Base-by-base conservation (phyloP, 139 green algal genomes). In the Tetraselmis chui region DNA sequence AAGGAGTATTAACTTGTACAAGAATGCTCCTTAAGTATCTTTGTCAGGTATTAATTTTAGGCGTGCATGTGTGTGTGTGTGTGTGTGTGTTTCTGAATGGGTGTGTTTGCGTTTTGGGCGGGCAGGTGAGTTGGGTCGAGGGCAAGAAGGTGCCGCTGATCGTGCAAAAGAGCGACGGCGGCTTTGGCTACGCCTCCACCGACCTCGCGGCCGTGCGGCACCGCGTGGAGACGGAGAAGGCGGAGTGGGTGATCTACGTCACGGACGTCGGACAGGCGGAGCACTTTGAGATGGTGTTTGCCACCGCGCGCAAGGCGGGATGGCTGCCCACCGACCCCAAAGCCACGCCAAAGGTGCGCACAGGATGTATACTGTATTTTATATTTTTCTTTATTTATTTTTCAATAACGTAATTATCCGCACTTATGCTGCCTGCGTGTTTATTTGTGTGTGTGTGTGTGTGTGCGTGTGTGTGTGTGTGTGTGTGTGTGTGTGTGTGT, bases 201-300 rank as follows among this genome's bases (percentile, higher is more conserved):
- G 96, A 99, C 88, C 93, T 99, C 90, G 93, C 94, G 0, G 91
- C 91, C 2, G 77, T 98, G 23, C 88, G 89, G 82, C 95, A 99
- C 77, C 90, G 96, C 30, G 29, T 98, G 0, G 78, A 89, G 0
- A 83, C 92, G 29, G 97, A 99, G 91, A 95, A 96, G 84, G 96
- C 93, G 0, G 94, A 99, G 81, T 98, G 95, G 94, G 89, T 99
- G 45, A 92, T 99, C 32, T 99, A 99, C 82, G 94, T 99, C 2
- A 99, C 95, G 5, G 96, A 99, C 84, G 87, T 91, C 24, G 96
- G 96, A 23, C 96, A 99, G 89, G 79, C 85, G 30, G 74, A 88
- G 78, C 96, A 99, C 88, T 99, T 99, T 85, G 84, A 94, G 27
- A 85, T 92, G 86, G 88, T 94, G 83, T 98, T 98, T 87, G 90